These are phyloP conservation scores for Holtermannia corniformis DNA, from an alignment of 768 basidiomycete species.

Conservation along the genomic window DNA sequence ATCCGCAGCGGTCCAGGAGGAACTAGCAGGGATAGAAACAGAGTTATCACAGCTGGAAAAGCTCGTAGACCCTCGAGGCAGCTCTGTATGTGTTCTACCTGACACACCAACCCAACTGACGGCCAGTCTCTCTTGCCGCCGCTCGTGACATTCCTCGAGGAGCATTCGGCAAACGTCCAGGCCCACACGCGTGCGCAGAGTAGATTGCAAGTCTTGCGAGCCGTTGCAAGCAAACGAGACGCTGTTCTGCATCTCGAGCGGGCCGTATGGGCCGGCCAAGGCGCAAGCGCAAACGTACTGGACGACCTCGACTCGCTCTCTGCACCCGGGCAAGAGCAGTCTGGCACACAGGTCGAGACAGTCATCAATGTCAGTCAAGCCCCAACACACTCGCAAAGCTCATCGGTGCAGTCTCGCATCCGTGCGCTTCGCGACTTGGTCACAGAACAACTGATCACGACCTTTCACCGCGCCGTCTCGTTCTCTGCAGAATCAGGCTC, in stretches of 20 bases:
- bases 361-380: no score
- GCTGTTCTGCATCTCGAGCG: conserved; percentile 18
- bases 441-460: not conserved
- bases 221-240: conserved; percentile 8
- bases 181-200: conserved; percentile 7
- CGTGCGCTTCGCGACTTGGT: not conserved
- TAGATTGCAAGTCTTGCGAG: conserved; percentile 13
- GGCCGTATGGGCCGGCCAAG: conserved; percentile 22
- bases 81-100: not conserved
- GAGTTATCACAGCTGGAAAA: not conserved
- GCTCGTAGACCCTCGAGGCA: not conserved
- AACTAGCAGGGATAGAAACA: not conserved
- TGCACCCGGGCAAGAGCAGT: no score
- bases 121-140: conserved; percentile 27
- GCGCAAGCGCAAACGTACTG: conserved; percentile 27
- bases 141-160: conserved; percentile 7
- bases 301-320: conserved; percentile 11
- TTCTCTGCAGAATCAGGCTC: not conserved
- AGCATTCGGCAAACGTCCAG: conserved; percentile 19
- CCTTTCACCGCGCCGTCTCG: not conserved
- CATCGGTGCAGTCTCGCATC: no score
- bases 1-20: not conserved
- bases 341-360: no score
- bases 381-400: no score
- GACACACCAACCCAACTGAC: not conserved